These are phyloP conservation scores for Vachellia collinsii DNA, from an alignment of 306 rosid species.

Conservation along the genomic window DNA sequence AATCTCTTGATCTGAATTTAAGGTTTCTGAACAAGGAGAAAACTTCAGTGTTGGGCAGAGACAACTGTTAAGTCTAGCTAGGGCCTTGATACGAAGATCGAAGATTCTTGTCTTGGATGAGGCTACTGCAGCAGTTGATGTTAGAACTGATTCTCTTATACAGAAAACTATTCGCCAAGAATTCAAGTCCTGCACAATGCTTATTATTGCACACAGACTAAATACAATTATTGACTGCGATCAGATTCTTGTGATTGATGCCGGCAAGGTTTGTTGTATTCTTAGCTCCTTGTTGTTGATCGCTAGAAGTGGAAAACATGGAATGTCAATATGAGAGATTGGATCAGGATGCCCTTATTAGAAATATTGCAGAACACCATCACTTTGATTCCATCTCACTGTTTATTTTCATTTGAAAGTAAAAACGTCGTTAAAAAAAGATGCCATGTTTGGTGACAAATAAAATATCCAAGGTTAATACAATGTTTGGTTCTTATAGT, in stretches of 20 bases:
- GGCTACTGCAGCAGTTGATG: slow-evolving; percentile 96
- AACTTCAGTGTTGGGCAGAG: slow-evolving; percentile 95
- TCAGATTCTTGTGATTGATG: slow-evolving; percentile 71
- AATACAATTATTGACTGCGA: slow-evolving; percentile 84
- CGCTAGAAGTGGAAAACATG: neutral
- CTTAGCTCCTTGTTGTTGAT: slow-evolving; percentile 12
- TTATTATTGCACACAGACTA: slow-evolving; percentile 85
- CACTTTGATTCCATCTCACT: neutral
- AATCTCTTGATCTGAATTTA: slow-evolving; percentile 36
- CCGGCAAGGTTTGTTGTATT: slow-evolving; percentile 63
- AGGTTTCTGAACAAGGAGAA: slow-evolving; percentile 92
- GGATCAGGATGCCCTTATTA: neutral
- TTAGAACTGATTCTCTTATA: slow-evolving; percentile 82
- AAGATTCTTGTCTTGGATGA: slow-evolving; percentile 90
- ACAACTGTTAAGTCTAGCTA: slow-evolving; percentile 82
- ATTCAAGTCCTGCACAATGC: slow-evolving; percentile 84
- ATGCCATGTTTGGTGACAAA: neutral
- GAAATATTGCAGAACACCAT: neutral
- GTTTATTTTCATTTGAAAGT: neutral
- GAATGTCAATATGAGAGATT: neutral
- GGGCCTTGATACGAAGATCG: slow-evolving; percentile 85
- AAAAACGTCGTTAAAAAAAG: neutral
- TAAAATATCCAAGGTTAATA: neutral
- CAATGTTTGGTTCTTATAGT: too few species aligned
- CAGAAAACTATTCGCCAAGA: slow-evolving; percentile 89